Evolutionary conservation across 345 rosid genomes (phyloP).

Genomic region (Linum trigynum): DNA sequence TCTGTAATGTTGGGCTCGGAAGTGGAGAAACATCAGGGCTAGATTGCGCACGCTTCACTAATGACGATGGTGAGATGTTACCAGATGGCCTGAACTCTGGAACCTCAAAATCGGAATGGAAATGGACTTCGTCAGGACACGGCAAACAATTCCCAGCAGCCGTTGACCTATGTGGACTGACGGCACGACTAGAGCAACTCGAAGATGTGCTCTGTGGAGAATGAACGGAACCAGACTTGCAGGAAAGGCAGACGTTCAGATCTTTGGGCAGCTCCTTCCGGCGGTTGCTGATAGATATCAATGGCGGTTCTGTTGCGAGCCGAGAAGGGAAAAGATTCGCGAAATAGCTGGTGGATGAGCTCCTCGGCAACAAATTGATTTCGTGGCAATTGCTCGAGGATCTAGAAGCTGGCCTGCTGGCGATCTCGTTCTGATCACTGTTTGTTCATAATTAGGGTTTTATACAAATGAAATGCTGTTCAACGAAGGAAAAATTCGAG

Average conservation of each 20-base stretch:
- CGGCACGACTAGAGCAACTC: conserved; percentile 33
- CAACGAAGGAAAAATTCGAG: neutral
- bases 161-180: conserved; percentile 30
- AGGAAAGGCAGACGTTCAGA: conserved; percentile 15
- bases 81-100: conserved; percentile 12
- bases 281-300: conserved; percentile 13
- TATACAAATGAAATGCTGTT: neutral
- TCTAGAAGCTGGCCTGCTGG: conserved; percentile 3
- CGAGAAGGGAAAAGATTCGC: neutral
- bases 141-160: conserved; percentile 9
- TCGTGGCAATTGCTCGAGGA: conserved; percentile 10
- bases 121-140: conserved; percentile 10
- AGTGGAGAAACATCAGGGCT: conserved; percentile 31
- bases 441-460: neutral
- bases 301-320: neutral
- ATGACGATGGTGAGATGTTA: conserved; percentile 14
- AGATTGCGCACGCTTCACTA: conserved; percentile 13
- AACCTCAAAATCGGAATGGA: conserved; percentile 18
- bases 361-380: neutral
- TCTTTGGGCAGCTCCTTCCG: conserved; percentile 26
- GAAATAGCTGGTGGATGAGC: neutral
- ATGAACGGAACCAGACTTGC: conserved; percentile 21
- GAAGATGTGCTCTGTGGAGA: conserved; percentile 32
- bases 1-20: conserved; percentile 26
- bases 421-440: neutral